Evolutionary conservation across 2,329 filamentous ascomycete species (phyloP).

Genomic region (Aspergillus glaucus): DNA sequence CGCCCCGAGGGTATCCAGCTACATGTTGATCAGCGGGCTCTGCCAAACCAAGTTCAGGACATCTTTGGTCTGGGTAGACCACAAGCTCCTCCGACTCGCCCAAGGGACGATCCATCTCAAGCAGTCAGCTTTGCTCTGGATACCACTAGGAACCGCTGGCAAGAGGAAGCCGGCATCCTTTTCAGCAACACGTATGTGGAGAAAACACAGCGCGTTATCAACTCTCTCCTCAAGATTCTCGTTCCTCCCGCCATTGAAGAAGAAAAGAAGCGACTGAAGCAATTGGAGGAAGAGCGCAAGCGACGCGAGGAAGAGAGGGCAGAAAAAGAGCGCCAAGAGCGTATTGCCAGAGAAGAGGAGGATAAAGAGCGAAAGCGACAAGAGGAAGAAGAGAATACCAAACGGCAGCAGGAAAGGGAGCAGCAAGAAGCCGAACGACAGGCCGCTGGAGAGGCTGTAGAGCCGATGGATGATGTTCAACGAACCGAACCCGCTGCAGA

Average conservation of each 20-base stretch:
- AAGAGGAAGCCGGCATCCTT: slow-evolving; percentile 81
- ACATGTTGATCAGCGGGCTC: slow-evolving; percentile 47
- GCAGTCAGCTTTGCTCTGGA: slow-evolving; percentile 69
- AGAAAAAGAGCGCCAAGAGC: slow-evolving; percentile 57
- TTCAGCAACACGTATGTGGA: slow-evolving; percentile 66
- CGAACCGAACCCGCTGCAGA: slow-evolving; percentile 36
- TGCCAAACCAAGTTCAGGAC: slow-evolving; percentile 51
- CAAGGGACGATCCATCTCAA: slow-evolving; percentile 52
- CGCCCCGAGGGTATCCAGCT: slow-evolving; percentile 49
- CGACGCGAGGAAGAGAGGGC: slow-evolving; percentile 56
- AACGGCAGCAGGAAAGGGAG: slow-evolving; percentile 54
- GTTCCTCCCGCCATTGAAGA: slow-evolving; percentile 79
- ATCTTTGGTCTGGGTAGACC: slow-evolving; percentile 32
- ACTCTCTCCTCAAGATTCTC: slow-evolving; percentile 64
- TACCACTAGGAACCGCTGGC: slow-evolving; percentile 71
- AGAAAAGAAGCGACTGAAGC: slow-evolving; percentile 64
- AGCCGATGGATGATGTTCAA: slow-evolving; percentile 74
- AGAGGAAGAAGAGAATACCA: slow-evolving; percentile 64
- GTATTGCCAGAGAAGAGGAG: slow-evolving; percentile 61
- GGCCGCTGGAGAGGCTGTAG: slow-evolving; percentile 38
- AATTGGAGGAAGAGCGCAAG: slow-evolving; percentile 51
- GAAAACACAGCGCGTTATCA: slow-evolving; percentile 61
- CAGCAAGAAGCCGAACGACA: slow-evolving; percentile 53
- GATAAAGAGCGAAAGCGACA: slow-evolving; percentile 64
- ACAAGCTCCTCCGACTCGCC: slow-evolving; percentile 25